These are phyloP conservation scores for Tetrapyrgos nigripes DNA, from an alignment of 1,284 basidiomycete genomes.

Conservation along the genomic window DNA sequence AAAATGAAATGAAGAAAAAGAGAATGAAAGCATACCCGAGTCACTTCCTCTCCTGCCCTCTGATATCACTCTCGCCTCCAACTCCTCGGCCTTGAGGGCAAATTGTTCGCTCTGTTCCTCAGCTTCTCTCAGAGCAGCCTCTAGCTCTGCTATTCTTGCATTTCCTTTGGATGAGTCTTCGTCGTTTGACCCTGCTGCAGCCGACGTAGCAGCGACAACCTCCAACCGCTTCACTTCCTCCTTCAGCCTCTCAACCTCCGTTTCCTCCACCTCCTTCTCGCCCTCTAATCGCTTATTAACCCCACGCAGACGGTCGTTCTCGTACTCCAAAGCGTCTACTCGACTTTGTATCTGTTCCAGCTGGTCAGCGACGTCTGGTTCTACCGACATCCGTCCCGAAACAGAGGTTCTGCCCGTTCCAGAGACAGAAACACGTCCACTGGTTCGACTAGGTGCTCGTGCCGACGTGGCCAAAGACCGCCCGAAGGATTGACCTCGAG, in stretches of 20 bases:
- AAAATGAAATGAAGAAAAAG: not conserved
- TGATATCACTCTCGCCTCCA: not conserved
- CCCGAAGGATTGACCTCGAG: not conserved
- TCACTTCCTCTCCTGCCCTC: not conserved
- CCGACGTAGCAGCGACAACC: no score
- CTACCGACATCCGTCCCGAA: slow-evolving; percentile 5
- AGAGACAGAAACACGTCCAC: slow-evolving; percentile 23
- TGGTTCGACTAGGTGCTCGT: slow-evolving; percentile 8
- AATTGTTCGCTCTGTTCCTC: not conserved
- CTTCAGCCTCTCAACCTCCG: not conserved
- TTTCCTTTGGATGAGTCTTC: no score
- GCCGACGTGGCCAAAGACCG: slow-evolving; percentile 3
- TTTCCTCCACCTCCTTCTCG: slow-evolving; percentile 4
- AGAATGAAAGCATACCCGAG: not conserved
- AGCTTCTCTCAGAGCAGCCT: slow-evolving; percentile 6
- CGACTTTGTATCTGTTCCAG: slow-evolving; percentile 54
- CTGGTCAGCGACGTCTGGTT: slow-evolving; percentile 35
- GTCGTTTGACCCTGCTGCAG: no score
- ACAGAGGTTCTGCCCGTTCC: slow-evolving; percentile 12
- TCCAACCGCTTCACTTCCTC: no score
- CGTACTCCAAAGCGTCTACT: slow-evolving; percentile 62
- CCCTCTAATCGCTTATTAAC: slow-evolving; percentile 35
- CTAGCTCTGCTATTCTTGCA: slow-evolving; percentile 1
- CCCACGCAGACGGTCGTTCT: slow-evolving; percentile 51
- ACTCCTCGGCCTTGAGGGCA: not conserved